Conservation (phyloP, 2,329 filamentous ascomycete species). For the Aspergillus brasiliensis region DNA sequence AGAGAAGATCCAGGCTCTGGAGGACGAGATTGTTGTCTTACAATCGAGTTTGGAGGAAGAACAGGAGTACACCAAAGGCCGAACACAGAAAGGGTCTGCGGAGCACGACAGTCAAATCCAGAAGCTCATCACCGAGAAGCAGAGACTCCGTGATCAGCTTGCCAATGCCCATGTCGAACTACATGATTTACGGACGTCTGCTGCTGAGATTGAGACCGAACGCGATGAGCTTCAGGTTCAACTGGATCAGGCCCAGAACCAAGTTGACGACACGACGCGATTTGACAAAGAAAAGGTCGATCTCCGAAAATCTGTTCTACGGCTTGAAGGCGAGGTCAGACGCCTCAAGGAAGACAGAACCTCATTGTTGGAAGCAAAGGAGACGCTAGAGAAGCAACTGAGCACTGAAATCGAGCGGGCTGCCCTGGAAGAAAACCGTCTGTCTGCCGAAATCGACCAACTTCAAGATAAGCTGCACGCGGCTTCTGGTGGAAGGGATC, state of each 20-base stretch:
- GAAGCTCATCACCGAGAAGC: slow-evolving; percentile 62
- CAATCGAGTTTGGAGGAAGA: slow-evolving; percentile 68
- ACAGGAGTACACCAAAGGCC: slow-evolving; percentile 61
- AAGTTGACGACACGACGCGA: slow-evolving; percentile 60
- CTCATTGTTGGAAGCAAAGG: slow-evolving; percentile 58
- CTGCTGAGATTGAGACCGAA: slow-evolving; percentile 64
- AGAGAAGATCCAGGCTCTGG: slow-evolving; percentile 67
- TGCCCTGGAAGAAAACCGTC: slow-evolving; percentile 65
- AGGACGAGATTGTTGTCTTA: slow-evolving; percentile 76
- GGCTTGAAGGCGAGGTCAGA: slow-evolving; percentile 68
- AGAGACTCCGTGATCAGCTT: slow-evolving; percentile 65
- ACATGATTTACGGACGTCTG: slow-evolving; percentile 57
- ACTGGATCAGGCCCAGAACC: slow-evolving; percentile 57
- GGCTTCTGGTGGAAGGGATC: slow-evolving; percentile 45
- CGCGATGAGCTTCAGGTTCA: slow-evolving; percentile 67
- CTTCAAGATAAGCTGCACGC: slow-evolving; percentile 55
- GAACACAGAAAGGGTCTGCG: slow-evolving; percentile 59
- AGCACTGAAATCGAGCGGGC: slow-evolving; percentile 68
- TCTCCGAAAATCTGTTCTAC: slow-evolving; percentile 66
- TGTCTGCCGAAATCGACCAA: slow-evolving; percentile 51
- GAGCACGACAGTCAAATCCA: slow-evolving; percentile 62
- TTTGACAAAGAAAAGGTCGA: slow-evolving; percentile 71
- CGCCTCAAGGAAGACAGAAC: slow-evolving; percentile 67
- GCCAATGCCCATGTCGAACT: slow-evolving; percentile 62
- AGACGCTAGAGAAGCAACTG: slow-evolving; percentile 63